phyloP scores from a whole-genome alignment of 768 basidiomycete genomes.

The Dioszegia crocea region DNA sequence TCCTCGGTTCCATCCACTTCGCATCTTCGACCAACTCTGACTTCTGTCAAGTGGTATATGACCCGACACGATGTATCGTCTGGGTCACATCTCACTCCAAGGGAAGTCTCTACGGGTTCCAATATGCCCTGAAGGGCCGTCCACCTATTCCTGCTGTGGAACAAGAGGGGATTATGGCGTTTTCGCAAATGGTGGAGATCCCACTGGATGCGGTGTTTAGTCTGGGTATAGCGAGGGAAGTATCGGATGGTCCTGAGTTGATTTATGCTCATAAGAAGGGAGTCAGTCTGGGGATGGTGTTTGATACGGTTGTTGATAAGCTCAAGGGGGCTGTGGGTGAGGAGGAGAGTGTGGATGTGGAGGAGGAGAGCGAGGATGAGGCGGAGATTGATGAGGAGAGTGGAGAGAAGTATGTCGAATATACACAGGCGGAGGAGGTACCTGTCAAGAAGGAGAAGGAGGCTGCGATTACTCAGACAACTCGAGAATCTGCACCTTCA shows the following conservation, averaged over 20 bases:
- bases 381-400: not conserved
- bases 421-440: not conserved
- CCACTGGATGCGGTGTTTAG: conserved; percentile 27
- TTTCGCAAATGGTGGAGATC: conserved; percentile 24
- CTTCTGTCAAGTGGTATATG: conserved; percentile 32
- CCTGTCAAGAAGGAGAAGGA: not conserved
- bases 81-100: conserved; percentile 29
- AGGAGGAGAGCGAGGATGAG: not conserved
- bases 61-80: conserved; percentile 16
- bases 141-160: conserved; percentile 24
- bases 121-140: conserved; percentile 30
- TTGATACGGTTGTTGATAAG: too few relatives aligned
- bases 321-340: too few relatives aligned
- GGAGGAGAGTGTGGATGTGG: not conserved
- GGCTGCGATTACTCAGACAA: not conserved
- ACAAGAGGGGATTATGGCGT: conserved; percentile 7
- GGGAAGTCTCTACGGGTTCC: conserved; percentile 31
- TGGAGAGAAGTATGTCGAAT: not conserved
- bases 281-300: not conserved
- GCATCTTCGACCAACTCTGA: conserved; percentile 15
- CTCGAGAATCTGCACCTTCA: not conserved
- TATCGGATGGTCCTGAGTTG: conserved; percentile 19
- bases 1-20: conserved; percentile 33
- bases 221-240: conserved; percentile 8
- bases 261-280: conserved; percentile 27